Conservation (phyloP, 2,329 filamentous ascomycete species). For the Rutstroemia sp. region DNA sequence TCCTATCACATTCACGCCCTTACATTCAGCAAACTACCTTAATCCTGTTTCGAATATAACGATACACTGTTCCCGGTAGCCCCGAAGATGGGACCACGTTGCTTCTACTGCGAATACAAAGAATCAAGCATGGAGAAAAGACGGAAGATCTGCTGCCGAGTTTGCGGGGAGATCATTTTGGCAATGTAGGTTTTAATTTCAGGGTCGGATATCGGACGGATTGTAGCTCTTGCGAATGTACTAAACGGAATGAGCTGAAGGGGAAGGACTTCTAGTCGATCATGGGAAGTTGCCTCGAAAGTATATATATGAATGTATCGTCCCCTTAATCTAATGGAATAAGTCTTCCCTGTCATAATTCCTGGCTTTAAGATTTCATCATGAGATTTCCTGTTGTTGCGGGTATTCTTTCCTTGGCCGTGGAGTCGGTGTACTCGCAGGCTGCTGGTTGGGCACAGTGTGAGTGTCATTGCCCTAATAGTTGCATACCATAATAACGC, state of each 20-base stretch:
- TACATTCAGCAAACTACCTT: conserved; percentile 2
- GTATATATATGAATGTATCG: neutral
- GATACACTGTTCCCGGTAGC: neutral
- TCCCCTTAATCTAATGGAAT: neutral
- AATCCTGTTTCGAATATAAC: neutral
- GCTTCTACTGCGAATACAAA: neutral
- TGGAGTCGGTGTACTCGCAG: conserved; percentile 7
- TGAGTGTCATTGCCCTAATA: neutral
- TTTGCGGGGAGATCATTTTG: neutral
- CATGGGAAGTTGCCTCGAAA: neutral
- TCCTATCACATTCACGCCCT: conserved; percentile 1
- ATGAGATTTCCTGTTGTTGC: conserved; percentile 1
- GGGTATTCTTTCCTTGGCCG: neutral
- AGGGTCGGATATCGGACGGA: neutral
- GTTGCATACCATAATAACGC: neutral
- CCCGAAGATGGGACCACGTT: neutral
- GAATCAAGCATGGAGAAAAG: neutral
- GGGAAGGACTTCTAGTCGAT: neutral
- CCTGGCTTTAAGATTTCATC: neutral
- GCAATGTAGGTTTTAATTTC: neutral
- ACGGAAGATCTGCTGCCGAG: conserved; percentile 1
- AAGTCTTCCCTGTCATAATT: neutral
- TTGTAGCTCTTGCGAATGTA: neutral
- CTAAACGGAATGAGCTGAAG: neutral
- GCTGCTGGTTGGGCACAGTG: conserved; percentile 4